These are phyloP conservation scores for Venturia aucupariae DNA, from an alignment of 2,329 filamentous ascomycete species.

Conservation along the genomic window DNA sequence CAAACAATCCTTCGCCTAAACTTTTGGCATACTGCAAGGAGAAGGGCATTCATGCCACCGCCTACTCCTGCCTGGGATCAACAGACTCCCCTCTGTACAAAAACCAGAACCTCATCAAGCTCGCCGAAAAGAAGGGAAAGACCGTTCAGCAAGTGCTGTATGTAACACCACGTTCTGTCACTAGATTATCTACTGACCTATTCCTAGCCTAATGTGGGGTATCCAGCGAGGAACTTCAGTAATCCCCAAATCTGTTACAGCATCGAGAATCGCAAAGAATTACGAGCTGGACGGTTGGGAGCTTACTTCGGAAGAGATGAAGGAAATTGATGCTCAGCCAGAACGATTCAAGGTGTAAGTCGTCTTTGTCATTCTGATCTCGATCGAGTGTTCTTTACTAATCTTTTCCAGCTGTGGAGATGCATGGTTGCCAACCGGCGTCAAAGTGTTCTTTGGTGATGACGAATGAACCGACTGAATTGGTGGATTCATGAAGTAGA, in stretches of 20 bases:
- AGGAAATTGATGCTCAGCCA: conserved; percentile 55
- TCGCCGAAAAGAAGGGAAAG: conserved; percentile 58
- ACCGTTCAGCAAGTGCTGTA: conserved; percentile 63
- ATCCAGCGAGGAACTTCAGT: conserved; percentile 73
- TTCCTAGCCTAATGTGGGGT: conserved; percentile 57
- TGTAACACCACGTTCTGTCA: conserved; percentile 14
- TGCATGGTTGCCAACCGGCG: conserved; percentile 51
- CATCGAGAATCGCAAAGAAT: conserved; percentile 65
- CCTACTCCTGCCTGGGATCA: conserved; percentile 65
- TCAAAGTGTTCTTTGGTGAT: conserved; percentile 76
- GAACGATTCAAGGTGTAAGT: conserved; percentile 57
- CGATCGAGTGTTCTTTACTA: conserved; percentile 33
- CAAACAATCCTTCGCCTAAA: conserved; percentile 72
- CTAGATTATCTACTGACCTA: background rate
- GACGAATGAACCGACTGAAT: conserved; percentile 51
- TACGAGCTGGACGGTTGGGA: conserved; percentile 64
- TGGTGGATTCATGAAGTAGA: background rate
- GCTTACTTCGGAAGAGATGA: conserved; percentile 63
- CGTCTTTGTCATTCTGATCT: background rate
- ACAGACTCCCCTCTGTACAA: conserved; percentile 62
- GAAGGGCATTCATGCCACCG: conserved; percentile 67
- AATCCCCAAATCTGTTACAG: conserved; percentile 75
- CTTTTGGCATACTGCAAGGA: conserved; percentile 61
- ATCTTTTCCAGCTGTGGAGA: conserved; percentile 47
- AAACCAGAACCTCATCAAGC: conserved; percentile 51